Percentiles rank a stretch among this genome's conserved stretches.
phyloP scores from a whole-genome alignment of 305 asterid species.

The Fraxinus floribunda region DNA sequence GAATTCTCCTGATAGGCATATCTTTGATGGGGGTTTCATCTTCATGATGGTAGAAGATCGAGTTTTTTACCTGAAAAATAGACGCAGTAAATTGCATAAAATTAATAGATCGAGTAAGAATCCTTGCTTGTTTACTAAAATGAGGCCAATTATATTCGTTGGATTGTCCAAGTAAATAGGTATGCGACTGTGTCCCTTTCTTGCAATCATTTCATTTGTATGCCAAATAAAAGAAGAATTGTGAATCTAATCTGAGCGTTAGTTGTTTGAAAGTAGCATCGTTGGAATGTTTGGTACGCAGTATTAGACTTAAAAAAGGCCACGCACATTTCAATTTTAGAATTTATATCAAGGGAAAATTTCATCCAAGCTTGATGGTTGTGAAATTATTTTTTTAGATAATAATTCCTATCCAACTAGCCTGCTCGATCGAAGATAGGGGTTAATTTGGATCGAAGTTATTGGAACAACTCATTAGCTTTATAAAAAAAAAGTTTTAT shows the following conservation, averaged over 20 bases:
- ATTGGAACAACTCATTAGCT: neutral
- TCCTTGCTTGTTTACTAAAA: slow-evolving; percentile 22
- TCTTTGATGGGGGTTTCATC: slow-evolving; percentile 44
- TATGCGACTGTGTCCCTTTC: slow-evolving; percentile 46
- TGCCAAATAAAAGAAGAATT: slow-evolving; percentile 11
- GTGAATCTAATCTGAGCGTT: neutral
- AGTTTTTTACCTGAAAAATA: slow-evolving; percentile 37
- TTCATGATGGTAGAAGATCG: slow-evolving; percentile 41
- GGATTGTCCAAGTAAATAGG: slow-evolving; percentile 39
- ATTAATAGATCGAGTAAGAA: no score
- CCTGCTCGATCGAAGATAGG: no score
- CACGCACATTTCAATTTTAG: slow-evolving; percentile 33
- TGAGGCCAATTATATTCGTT: slow-evolving; percentile 43
- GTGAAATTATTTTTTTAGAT: no score
- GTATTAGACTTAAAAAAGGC: neutral
- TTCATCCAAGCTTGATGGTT: no score
- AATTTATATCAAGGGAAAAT: no score
- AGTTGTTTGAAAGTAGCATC: neutral
- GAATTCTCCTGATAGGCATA: slow-evolving; percentile 53
- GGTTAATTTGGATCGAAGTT: neutral
- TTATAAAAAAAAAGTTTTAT: no score
- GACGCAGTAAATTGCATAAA: slow-evolving; percentile 1
- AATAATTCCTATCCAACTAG: neutral
- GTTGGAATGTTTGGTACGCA: neutral
- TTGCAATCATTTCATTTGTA: slow-evolving; percentile 33